Conservation (phyloP, 2,329 filamentous ascomycete species). For the Cryphonectria carpinicola region DNA sequence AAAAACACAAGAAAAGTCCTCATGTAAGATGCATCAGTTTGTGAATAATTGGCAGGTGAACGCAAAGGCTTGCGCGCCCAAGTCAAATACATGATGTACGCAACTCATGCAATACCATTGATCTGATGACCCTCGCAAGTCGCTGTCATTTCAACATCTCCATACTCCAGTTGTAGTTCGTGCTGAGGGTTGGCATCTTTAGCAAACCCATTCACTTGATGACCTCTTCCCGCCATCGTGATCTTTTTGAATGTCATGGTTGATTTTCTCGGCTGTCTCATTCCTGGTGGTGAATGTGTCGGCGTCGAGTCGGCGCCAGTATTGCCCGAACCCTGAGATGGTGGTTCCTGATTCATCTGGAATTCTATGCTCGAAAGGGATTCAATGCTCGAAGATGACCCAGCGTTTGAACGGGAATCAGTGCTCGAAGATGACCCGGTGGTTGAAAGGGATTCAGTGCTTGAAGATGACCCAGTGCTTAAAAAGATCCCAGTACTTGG, state of each 20-base stretch:
- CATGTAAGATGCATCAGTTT: neutral
- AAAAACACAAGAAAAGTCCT: neutral
- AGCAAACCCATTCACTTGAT: neutral
- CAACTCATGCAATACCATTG: neutral
- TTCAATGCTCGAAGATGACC: too few relatives aligned
- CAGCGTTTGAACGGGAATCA: too few relatives aligned
- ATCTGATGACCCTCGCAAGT: neutral
- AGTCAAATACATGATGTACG: neutral
- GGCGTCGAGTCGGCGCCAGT: too few relatives aligned
- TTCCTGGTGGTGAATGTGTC: too few relatives aligned
- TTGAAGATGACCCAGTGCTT: too few relatives aligned
- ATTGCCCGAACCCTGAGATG: too few relatives aligned
- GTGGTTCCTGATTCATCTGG: too few relatives aligned
- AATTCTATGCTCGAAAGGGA: too few relatives aligned
- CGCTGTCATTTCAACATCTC: neutral
- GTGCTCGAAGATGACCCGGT: too few relatives aligned
- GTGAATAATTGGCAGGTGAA: neutral
- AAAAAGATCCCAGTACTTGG: too few relatives aligned
- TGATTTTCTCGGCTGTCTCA: neutral
- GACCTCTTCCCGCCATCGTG: neutral
- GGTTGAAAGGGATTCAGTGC: too few relatives aligned
- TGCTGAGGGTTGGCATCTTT: neutral
- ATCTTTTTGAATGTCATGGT: neutral
- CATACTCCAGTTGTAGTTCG: neutral
- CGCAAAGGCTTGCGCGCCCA: neutral